These are phyloP conservation scores for Coprinopsis marcescibilis DNA, from an alignment of 768 basidiomycete genomes.

Conservation along the genomic window DNA sequence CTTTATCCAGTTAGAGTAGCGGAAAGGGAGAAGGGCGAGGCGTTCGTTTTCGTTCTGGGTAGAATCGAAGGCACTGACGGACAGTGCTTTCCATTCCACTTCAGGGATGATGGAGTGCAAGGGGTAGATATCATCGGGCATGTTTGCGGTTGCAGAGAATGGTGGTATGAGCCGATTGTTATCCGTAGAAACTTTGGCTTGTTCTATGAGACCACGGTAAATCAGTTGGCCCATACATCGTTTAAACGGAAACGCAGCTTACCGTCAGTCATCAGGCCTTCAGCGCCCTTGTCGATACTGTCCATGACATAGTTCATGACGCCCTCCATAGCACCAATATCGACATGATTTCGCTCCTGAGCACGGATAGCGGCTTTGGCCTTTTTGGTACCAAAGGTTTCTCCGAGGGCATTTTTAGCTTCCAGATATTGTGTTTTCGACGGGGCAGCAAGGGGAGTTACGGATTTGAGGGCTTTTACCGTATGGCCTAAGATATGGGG, in stretches of 20 bases:
- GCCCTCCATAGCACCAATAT: conserved; percentile 81
- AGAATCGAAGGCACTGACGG: conserved; percentile 47
- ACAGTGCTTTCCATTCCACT: conserved; percentile 72
- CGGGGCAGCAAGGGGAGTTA: conserved; percentile 44
- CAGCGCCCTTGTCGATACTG: conserved; percentile 70
- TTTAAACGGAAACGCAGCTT: conserved; percentile 16
- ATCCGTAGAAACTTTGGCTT: conserved; percentile 59
- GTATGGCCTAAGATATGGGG: conserved; percentile 63
- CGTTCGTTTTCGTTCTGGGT: conserved; percentile 45
- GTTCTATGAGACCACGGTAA: conserved; percentile 37
- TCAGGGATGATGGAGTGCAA: conserved; percentile 74
- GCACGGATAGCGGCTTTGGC: conserved; percentile 82
- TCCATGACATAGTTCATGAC: conserved; percentile 80
- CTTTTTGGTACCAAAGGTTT: conserved; percentile 94
- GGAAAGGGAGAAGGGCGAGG: conserved; percentile 52
- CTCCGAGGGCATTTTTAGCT: conserved; percentile 75
- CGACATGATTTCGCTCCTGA: conserved; percentile 84
- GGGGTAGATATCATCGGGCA: conserved; percentile 70
- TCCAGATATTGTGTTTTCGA: conserved; percentile 49
- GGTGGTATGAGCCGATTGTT: conserved; percentile 70
- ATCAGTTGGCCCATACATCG: neutral
- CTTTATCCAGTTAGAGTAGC: conserved; percentile 65
- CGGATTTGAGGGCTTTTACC: conserved; percentile 79
- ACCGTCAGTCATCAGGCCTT: conserved; percentile 67
- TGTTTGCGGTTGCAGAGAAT: conserved; percentile 58